Conservation (phyloP, 192 early-diverging fungal genomes). For the Umbelopsis sp. region DNA sequence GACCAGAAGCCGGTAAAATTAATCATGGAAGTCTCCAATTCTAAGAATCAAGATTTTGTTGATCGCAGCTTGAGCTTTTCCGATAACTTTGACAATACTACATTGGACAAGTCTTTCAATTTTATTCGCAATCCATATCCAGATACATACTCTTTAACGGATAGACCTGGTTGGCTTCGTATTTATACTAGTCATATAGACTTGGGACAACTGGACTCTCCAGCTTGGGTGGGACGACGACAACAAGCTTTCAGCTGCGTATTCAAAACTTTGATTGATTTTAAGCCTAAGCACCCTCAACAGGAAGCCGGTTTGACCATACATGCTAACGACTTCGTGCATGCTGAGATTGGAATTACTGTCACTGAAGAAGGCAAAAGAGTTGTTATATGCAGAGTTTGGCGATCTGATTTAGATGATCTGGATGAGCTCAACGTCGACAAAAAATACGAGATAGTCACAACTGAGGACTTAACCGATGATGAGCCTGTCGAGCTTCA, state of each 20-base stretch:
- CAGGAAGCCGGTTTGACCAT: constrained; percentile 11
- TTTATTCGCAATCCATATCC: constrained; percentile 19
- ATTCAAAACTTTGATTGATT: not conserved
- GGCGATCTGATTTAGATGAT: constrained; percentile 17
- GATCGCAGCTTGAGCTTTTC: not conserved
- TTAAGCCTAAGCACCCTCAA: not conserved
- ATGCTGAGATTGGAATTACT: constrained; percentile 6
- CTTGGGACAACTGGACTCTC: constrained; percentile 12
- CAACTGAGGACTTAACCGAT: not conserved
- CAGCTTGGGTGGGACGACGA: constrained; percentile 7
- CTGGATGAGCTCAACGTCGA: constrained; percentile 9
- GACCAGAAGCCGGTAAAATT: not conserved
- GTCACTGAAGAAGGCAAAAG: not conserved
- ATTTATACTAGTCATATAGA: not conserved
- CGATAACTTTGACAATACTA: not conserved
- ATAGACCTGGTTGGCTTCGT: constrained; percentile 18
- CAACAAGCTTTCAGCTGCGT: not conserved
- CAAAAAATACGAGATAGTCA: not conserved
- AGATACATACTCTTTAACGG: not conserved
- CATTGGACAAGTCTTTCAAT: not conserved
- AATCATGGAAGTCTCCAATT: not conserved
- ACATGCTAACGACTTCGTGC: constrained; percentile 6
- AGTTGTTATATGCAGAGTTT: not conserved
- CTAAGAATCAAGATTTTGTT: not conserved
- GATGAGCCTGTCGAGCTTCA: constrained; percentile 18